Conservation (phyloP, 257 asterid species). For the Linaria vulgaris region DNA sequence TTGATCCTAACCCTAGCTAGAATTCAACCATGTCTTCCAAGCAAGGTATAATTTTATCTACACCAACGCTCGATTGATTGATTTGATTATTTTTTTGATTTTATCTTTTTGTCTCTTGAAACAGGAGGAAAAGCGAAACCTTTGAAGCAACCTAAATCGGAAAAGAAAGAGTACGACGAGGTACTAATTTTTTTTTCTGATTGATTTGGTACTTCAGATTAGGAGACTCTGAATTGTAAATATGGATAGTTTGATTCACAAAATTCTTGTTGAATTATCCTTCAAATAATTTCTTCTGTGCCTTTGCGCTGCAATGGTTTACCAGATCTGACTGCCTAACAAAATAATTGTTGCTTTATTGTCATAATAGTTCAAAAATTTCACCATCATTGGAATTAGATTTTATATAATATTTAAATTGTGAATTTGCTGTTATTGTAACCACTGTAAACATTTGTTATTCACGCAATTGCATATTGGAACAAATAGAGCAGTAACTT, state of each 20-base stretch:
- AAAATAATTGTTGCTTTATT: background rate
- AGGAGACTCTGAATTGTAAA: background rate
- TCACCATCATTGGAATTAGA: background rate
- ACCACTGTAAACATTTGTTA: too few species aligned
- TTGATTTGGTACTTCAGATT: background rate
- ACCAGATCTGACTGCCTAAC: too few species aligned
- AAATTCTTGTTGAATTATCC: too few species aligned
- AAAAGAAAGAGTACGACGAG: conserved; percentile 66
- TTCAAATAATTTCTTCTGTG: too few species aligned
- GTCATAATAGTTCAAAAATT: background rate
- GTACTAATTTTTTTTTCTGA: conserved; percentile 31
- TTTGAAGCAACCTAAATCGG: conserved; percentile 58
- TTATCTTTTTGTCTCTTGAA: conserved; percentile 17
- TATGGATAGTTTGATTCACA: too few species aligned
- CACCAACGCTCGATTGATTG: too few species aligned
- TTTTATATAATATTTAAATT: too few species aligned
- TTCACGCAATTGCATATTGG: background rate
- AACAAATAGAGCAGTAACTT: background rate
- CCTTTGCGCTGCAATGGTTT: too few species aligned
- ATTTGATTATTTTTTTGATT: conserved; percentile 18
- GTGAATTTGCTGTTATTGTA: too few species aligned
- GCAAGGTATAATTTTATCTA: conserved; percentile 36
- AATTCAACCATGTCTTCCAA: conserved; percentile 40
- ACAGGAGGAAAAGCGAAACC: conserved; percentile 77
- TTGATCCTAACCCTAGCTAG: conserved; percentile 29